Base-by-base conservation (phyloP, 78 protist genomes). In the Neovahlkampfia damariscottae region DNA sequence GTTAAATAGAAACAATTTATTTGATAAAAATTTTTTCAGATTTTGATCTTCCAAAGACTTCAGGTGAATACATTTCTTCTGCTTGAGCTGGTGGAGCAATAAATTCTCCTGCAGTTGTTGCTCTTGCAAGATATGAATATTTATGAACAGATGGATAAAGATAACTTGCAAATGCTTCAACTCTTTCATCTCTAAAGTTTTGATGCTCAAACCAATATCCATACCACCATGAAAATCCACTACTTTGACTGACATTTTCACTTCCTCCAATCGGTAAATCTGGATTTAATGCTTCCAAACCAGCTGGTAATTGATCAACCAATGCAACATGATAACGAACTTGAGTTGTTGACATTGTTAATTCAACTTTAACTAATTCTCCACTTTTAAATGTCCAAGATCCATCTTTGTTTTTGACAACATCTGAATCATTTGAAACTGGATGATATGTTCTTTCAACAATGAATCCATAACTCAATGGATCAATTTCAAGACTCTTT, bases 51-150 rank as follows among this genome's bases (percentile, higher is more conserved):
- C 62, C 62, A 41, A 41, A 41, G 62, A 41, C 19, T 19, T 41
- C 62, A 19, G 62, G 10, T 8, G 8, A 32, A 8, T 72, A 72
- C 76, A 72, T 72, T 32, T 19, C 8, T 59, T 72, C 76, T 6
- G 76, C 76, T 59, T 72, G 38, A 32, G 76, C 76, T 6, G 76
- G 76, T 31, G 76, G 76, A 31, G 40, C 76, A 34, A 72, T 59
- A 32, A 72, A 10, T 59, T n/a, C n/a, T n/a, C n/a, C n/a, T n/a
- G n/a, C n/a, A n/a, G n/a, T n/a, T n/a, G n/a, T n/a, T n/a, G n/a
- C n/a, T n/a, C n/a, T n/a, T n/a, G n/a, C n/a, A n/a, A n/a, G n/a
- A n/a, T n/a, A n/a, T n/a, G n/a, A n/a, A n/a, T n/a, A n/a, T n/a
- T n/a, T n/a, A n/a, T n/a, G n/a, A n/a, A n/a, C n/a, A n/a, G n/a